Conservation (phyloP, 106 monocot species). For the Platanthera guangdongensis region DNA sequence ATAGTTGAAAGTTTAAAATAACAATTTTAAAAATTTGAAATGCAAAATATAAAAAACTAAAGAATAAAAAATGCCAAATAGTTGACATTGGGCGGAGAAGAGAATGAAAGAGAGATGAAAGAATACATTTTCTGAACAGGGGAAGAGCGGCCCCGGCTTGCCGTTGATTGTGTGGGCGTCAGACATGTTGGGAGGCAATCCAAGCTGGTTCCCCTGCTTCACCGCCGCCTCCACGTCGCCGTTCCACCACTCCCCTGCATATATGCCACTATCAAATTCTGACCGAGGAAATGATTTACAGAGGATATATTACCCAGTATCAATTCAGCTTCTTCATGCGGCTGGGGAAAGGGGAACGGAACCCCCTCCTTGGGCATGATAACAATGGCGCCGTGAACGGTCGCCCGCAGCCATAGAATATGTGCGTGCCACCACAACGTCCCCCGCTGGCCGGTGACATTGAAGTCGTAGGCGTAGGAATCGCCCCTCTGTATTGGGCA, state of each 20-base stretch:
- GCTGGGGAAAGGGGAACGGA: slow-evolving; percentile 17
- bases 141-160: slow-evolving; percentile 41
- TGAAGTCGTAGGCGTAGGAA: slow-evolving; percentile 20
- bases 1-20: too few relatives aligned
- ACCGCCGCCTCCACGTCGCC: slow-evolving; percentile 28
- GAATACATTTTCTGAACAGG: slow-evolving; percentile 30
- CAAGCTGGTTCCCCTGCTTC: slow-evolving; percentile 26
- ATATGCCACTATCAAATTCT: background rate
- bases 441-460: slow-evolving; percentile 19
- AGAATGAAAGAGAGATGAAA: background rate
- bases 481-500: slow-evolving; percentile 26
- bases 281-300: too few relatives aligned
- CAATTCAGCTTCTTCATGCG: slow-evolving; percentile 9
- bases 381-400: slow-evolving; percentile 27
- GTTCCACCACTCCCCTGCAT: slow-evolving; percentile 50
- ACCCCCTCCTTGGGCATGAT: slow-evolving; percentile 21
- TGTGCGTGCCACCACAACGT: slow-evolving; percentile 31
- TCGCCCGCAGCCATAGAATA: slow-evolving; percentile 29
- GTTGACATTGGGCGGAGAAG: background rate
- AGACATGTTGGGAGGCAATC: slow-evolving; percentile 31
- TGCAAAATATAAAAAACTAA: too few relatives aligned
- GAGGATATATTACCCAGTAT: slow-evolving; percentile 11
- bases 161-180: slow-evolving; percentile 51
- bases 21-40: too few relatives aligned
- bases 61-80: too few relatives aligned